Conservation (phyloP, 768 basidiomycete species). For the Tephrocybe sp. region DNA sequence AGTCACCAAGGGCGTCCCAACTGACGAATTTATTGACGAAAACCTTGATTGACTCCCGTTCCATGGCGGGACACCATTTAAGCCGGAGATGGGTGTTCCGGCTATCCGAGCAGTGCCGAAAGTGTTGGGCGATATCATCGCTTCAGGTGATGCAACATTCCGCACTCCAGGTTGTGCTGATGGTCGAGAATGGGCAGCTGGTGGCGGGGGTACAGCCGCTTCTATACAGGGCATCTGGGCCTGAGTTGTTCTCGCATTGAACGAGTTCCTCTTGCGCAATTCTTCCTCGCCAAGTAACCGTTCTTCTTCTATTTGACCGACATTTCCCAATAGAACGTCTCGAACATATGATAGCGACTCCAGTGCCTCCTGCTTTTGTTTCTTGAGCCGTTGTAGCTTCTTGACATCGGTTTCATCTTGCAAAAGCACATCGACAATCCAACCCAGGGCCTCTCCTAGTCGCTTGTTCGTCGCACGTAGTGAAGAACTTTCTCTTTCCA, state of each 20-base stretch:
- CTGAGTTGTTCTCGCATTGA: constrained; percentile 2
- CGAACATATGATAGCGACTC: constrained; percentile 77
- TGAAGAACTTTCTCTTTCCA: constrained; percentile 59
- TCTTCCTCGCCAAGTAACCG: constrained; percentile 59
- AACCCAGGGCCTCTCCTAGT: constrained; percentile 67
- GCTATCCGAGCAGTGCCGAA: constrained; percentile 8
- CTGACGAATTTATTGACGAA: constrained; percentile 23
- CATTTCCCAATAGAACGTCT: constrained; percentile 61
- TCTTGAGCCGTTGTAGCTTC: constrained; percentile 36
- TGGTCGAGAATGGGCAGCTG: constrained; percentile 34
- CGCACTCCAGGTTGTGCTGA: constrained; percentile 22
- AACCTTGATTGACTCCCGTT: constrained; percentile 55
- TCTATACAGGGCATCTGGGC: background rate
- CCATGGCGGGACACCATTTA: constrained; percentile 43
- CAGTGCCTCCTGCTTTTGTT: constrained; percentile 59
- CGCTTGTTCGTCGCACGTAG: constrained; percentile 56
- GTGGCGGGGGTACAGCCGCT: constrained; percentile 30
- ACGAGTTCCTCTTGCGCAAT: constrained; percentile 10
- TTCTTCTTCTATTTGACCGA: constrained; percentile 59
- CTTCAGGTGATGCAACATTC: constrained; percentile 16
- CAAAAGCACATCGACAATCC: constrained; percentile 71
- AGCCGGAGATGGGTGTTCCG: constrained; percentile 10
- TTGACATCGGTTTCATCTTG: constrained; percentile 47
- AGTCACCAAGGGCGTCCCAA: constrained; percentile 46
- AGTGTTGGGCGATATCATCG: constrained; percentile 11